phyloP scores from a whole-genome alignment of 495 filamentous ascomycete genomes.

The Xeromyces bisporus region DNA sequence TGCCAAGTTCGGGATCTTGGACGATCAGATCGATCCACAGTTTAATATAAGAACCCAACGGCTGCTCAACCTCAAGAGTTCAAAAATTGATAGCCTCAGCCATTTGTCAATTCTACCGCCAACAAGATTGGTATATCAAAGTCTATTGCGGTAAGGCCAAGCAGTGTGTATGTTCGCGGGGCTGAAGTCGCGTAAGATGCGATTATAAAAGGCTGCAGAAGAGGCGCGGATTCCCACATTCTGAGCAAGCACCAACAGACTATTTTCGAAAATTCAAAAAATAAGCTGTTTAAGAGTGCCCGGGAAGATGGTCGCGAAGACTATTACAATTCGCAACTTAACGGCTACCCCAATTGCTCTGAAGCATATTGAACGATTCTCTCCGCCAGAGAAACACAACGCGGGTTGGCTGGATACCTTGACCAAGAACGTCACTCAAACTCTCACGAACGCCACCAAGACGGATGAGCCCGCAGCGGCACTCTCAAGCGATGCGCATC shows the following conservation, averaged over 20 bases:
- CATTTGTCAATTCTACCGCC: background rate
- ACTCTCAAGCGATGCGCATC: conserved; percentile 33
- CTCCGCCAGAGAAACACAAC: conserved; percentile 28
- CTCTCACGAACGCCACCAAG: conserved; percentile 27
- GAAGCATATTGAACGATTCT: conserved; percentile 59
- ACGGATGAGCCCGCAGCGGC: conserved; percentile 20
- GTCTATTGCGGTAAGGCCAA: background rate
- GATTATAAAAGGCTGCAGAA: background rate
- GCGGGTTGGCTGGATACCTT: conserved; percentile 27
- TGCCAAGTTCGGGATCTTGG: background rate
- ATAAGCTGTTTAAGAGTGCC: no score
- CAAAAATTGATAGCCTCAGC: background rate
- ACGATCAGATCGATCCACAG: background rate
- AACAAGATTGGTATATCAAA: background rate
- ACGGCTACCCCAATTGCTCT: conserved; percentile 57
- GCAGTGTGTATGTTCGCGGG: no score
- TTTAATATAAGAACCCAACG: background rate
- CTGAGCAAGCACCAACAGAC: no score
- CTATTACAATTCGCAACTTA: conserved; percentile 73
- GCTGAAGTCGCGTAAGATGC: background rate
- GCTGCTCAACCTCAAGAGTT: background rate
- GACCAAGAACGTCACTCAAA: conserved; percentile 33
- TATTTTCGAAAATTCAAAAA: no score
- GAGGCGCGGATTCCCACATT: no score
- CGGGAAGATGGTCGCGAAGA: conserved; percentile 22